Percentiles rank a stretch among this genome's conserved stretches.
phyloP scores from a whole-genome alignment of 2,329 filamentous ascomycete genomes.

The Pseudogymnoascus sp. region DNA sequence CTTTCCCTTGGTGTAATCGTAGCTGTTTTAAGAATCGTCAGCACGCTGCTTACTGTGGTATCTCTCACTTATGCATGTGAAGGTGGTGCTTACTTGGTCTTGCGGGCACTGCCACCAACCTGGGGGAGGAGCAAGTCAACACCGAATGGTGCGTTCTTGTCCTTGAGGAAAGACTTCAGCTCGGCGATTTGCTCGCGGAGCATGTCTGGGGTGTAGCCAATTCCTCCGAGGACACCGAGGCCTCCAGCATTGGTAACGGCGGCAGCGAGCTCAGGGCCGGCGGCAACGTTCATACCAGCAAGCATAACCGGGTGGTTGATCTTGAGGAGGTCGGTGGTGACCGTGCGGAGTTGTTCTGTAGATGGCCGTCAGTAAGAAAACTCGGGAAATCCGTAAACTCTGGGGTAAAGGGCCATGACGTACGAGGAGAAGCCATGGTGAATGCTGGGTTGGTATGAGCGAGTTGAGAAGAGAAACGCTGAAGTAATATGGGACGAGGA shows the following conservation, averaged over 20 bases:
- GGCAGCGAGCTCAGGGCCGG: conserved; percentile 89
- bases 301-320: conserved; percentile 96
- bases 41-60: conserved; percentile 16
- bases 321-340: conserved; percentile 89
- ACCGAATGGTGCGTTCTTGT: conserved; percentile 93
- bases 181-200: conserved; percentile 89
- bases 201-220: conserved; percentile 96
- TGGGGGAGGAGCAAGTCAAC: conserved; percentile 91
- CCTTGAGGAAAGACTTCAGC: conserved; percentile 76
- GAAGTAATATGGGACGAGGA: neutral
- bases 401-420: conserved; percentile 30
- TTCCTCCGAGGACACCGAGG: conserved; percentile 90
- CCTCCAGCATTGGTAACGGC: conserved; percentile 96
- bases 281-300: conserved; percentile 98
- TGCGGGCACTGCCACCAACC: conserved; percentile 86
- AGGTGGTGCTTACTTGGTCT: conserved; percentile 66
- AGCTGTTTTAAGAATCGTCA: conserved; percentile 47
- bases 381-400: neutral
- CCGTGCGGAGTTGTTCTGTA: conserved; percentile 79
- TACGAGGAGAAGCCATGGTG: conserved; percentile 75
- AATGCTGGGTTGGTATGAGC: conserved; percentile 15
- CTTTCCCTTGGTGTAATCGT: conserved; percentile 99
- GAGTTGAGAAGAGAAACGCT: neutral
- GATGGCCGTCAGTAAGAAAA: conserved; percentile 20
- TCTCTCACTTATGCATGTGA: neutral